phyloP scores from a whole-genome alignment of 225 moss, liverwort and hornwort genomes.

The Asterella californica region DNA sequence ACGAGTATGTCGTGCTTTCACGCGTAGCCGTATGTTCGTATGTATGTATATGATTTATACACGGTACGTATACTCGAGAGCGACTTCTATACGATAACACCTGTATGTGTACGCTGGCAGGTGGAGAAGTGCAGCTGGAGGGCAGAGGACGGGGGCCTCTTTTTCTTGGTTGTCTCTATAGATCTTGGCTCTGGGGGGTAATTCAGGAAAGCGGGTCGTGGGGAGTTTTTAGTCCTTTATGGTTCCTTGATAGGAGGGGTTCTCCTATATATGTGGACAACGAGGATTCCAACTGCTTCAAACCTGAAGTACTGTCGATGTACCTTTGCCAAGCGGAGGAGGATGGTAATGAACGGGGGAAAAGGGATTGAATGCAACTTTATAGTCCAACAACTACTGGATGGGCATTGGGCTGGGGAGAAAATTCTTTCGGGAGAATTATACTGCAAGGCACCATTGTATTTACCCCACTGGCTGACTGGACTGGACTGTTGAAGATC shows the following conservation, averaged over 20 bases:
- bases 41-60: constrained; percentile 1
- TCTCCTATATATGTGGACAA: background rate
- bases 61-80: background rate
- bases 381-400: constrained; percentile 2
- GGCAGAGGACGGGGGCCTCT: background rate
- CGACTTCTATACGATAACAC: background rate
- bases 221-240: background rate
- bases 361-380: background rate
- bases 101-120: constrained; percentile 8
- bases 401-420: background rate
- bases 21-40: background rate
- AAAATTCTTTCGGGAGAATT: background rate
- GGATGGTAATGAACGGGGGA: background rate
- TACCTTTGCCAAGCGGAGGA: background rate
- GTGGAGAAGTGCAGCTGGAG: background rate
- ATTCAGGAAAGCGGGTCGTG: background rate
- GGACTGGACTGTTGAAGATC: background rate
- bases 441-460: constrained; percentile 10
- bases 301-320: background rate
- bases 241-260: background rate
- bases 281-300: background rate
- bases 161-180: background rate
- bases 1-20: constrained; percentile 10
- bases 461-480: background rate
- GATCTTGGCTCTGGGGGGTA: background rate